These are phyloP conservation scores for Dillenia turbinata DNA, from an alignment of 164 flowering plant genomes.

Conservation along the genomic window DNA sequence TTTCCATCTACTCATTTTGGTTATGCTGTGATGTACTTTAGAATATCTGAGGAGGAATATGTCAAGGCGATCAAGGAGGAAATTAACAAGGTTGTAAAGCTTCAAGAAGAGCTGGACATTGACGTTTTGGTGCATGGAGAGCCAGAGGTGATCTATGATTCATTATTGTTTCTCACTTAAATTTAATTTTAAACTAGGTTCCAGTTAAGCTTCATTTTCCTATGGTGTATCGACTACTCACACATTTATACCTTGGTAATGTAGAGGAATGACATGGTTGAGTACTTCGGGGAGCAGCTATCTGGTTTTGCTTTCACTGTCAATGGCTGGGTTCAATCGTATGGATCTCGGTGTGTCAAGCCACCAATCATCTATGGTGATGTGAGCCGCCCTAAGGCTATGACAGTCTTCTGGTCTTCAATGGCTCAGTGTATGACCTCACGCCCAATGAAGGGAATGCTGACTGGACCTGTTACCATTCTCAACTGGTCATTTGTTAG, in stretches of 20 bases:
- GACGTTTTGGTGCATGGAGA: slow-evolving; percentile 80
- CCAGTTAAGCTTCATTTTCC: too few species aligned
- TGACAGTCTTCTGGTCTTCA: slow-evolving; percentile 27
- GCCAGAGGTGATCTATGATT: slow-evolving; percentile 46
- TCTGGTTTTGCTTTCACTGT: slow-evolving; percentile 30
- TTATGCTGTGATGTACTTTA: slow-evolving; percentile 5
- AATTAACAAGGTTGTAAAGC: slow-evolving; percentile 52
- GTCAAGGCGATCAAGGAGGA: slow-evolving; percentile 52
- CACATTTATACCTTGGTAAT: background rate
- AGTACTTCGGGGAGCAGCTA: slow-evolving; percentile 32
- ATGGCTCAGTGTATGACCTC: slow-evolving; percentile 24
- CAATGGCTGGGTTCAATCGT: slow-evolving; percentile 33
- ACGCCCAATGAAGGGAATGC: slow-evolving; percentile 28
- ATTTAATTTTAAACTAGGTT: too few species aligned
- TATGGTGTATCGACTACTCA: too few species aligned
- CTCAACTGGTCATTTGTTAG: slow-evolving; percentile 29
- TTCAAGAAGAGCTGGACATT: slow-evolving; percentile 74
- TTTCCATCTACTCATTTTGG: too few species aligned
- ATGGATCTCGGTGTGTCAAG: slow-evolving; percentile 35
- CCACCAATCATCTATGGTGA: slow-evolving; percentile 34
- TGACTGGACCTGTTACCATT: slow-evolving; percentile 20
- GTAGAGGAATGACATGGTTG: slow-evolving; percentile 33
- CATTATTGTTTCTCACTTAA: too few species aligned
- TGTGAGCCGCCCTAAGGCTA: slow-evolving; percentile 25
- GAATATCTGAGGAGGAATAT: slow-evolving; percentile 55